Conservation (phyloP, 2,329 filamentous ascomycete species). For the Cladosporium sp. region DNA sequence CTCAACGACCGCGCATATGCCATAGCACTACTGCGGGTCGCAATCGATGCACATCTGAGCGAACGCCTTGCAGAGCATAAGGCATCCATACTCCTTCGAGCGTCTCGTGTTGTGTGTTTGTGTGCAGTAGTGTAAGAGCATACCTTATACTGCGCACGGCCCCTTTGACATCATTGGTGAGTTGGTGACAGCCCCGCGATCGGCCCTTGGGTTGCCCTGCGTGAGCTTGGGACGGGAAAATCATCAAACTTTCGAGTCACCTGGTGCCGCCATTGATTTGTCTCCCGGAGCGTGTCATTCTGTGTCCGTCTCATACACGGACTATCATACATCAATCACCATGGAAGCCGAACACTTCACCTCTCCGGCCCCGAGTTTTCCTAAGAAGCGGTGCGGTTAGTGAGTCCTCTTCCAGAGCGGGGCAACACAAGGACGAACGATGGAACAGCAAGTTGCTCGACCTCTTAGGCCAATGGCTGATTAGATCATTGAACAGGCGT, state of each 20-base stretch:
- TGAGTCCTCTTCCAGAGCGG: conserved; percentile 31
- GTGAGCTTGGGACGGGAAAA: neutral
- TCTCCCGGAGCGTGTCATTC: neutral
- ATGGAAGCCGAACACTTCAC: conserved; percentile 45
- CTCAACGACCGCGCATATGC: no score
- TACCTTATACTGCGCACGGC: neutral
- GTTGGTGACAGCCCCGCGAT: neutral
- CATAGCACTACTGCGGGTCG: no score
- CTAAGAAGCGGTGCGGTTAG: conserved; percentile 51
- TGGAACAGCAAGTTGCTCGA: neutral
- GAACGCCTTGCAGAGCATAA: no score
- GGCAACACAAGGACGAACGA: neutral
- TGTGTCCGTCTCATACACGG: neutral
- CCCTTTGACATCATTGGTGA: neutral
- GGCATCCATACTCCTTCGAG: no score
- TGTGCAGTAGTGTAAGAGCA: no score
- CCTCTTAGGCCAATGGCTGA: neutral
- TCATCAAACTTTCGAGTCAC: conserved; percentile 4
- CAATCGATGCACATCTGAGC: no score
- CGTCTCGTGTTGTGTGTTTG: no score
- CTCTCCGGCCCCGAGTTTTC: conserved; percentile 35
- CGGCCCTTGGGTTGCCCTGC: neutral
- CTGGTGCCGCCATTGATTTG: neutral
- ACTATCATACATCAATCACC: conserved; percentile 6
- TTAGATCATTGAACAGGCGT: conserved; percentile 47